Conservation (phyloP, 331 rosid species). For the Malus hybrid region DNA sequence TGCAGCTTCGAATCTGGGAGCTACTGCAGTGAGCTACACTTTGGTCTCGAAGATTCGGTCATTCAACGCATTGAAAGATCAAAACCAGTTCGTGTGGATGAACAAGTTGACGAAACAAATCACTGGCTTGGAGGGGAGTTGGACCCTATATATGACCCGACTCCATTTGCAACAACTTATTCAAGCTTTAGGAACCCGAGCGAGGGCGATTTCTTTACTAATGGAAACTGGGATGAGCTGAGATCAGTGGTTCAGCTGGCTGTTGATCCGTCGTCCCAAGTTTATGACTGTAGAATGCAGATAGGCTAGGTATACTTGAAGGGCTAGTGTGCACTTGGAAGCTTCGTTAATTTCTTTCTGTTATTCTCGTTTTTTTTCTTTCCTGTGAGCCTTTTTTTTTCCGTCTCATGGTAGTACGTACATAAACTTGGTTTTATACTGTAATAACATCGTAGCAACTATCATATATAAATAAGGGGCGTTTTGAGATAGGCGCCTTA, state of each 20-base stretch:
- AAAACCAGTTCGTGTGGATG: background rate
- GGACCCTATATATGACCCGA: conserved; percentile 4
- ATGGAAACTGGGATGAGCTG: conserved; percentile 72
- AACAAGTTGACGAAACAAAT: conserved; percentile 13
- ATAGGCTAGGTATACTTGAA: background rate
- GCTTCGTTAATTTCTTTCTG: background rate
- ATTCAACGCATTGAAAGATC: conserved; percentile 26
- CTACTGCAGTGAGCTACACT: conserved; percentile 6
- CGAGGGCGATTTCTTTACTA: conserved; percentile 18
- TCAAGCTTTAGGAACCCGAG: conserved; percentile 23
- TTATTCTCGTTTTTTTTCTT: background rate
- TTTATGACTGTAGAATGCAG: conserved; percentile 23
- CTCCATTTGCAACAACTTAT: conserved; percentile 19
- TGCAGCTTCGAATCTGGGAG: conserved; percentile 49
- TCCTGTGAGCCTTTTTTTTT: too few relatives aligned
- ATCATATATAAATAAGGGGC: too few relatives aligned
- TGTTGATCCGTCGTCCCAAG: conserved; percentile 33
- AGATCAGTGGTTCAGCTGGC: conserved; percentile 60
- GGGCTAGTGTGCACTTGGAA: background rate
- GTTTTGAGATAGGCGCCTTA: too few relatives aligned
- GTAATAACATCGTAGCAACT: too few relatives aligned
- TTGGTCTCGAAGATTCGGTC: conserved; percentile 31
- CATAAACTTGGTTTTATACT: too few relatives aligned
- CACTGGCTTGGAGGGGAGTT: conserved; percentile 16
- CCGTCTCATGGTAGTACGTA: too few relatives aligned